Percentiles rank a stretch among this genome's conserved stretches.
These are phyloP conservation scores for Thamnidium elegans DNA, from an alignment of 192 early-diverging fungal species.

Conservation along the genomic window DNA sequence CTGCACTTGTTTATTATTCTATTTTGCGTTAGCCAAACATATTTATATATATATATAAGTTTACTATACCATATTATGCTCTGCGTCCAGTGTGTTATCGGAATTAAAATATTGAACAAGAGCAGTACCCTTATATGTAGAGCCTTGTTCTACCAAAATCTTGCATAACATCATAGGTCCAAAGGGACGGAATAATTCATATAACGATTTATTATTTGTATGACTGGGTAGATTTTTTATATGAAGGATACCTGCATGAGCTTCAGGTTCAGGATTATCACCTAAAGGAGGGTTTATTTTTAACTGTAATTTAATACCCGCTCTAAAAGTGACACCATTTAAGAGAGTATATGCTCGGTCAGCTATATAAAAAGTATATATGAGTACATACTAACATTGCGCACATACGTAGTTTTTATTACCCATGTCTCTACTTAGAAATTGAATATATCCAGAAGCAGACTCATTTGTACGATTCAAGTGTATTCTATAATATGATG, in stretches of 20 bases:
- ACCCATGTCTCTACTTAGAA: constrained; percentile 32
- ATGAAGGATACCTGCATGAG: constrained; percentile 29
- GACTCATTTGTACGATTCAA: constrained; percentile 3
- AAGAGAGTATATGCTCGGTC: constrained; percentile 44
- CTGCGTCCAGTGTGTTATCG: constrained; percentile 29
- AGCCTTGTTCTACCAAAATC: constrained; percentile 26
- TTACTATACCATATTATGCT: constrained; percentile 26
- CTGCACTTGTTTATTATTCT: constrained; percentile 23
- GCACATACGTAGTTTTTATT: background rate
- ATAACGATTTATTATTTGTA: constrained; percentile 30
- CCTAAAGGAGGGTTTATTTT: constrained; percentile 25
- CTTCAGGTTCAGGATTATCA: constrained; percentile 28
- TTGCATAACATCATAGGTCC: constrained; percentile 42
- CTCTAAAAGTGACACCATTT: constrained; percentile 26
- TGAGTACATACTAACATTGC: background rate
- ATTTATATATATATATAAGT: background rate
- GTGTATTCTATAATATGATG: constrained; percentile 10
- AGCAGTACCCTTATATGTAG: constrained; percentile 30
- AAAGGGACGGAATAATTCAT: constrained; percentile 40
- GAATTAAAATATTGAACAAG: constrained; percentile 39
- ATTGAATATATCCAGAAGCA: constrained; percentile 26
- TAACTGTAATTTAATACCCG: constrained; percentile 21
- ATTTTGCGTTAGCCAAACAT: constrained; percentile 1
- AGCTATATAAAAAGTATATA: constrained; percentile 24
- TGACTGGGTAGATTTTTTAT: constrained; percentile 31